Evolutionary conservation across 2,329 filamentous ascomycete species (phyloP).

Genomic region (Cordyceps cateniannulata): DNA sequence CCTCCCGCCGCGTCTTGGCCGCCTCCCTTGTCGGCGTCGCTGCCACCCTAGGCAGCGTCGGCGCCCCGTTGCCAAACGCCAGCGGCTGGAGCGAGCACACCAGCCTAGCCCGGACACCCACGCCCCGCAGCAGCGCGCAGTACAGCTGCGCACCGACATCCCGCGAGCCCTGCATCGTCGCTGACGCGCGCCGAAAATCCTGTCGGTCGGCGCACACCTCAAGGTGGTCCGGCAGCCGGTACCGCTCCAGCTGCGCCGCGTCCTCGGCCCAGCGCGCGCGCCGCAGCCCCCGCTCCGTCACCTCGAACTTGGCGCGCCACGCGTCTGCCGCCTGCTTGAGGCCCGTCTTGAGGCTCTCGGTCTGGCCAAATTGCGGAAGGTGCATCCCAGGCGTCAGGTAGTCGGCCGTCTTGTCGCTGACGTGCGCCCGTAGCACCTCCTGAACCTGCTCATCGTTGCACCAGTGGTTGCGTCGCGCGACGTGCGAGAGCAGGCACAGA

Average conservation of each 20-base stretch:
- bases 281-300: constrained; percentile 65
- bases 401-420: constrained; percentile 58
- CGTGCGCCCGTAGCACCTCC: constrained; percentile 53
- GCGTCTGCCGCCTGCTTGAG: constrained; percentile 60
- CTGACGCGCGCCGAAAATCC: constrained; percentile 69
- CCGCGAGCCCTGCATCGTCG: constrained; percentile 67
- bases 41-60: constrained; percentile 38
- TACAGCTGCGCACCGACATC: constrained; percentile 89
- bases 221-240: constrained; percentile 51
- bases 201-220: constrained; percentile 62
- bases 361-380: constrained; percentile 67
- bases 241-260: constrained; percentile 53
- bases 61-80: constrained; percentile 54
- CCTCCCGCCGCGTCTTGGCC: constrained; percentile 24
- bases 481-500: constrained; percentile 73
- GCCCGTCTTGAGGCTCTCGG: constrained; percentile 72
- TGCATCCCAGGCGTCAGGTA: constrained; percentile 63
- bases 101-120: constrained; percentile 73
- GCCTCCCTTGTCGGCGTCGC: constrained; percentile 22
- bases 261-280: constrained; percentile 71
- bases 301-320: constrained; percentile 63
- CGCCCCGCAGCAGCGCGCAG: constrained; percentile 76
- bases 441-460: constrained; percentile 74
- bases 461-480: constrained; percentile 75
- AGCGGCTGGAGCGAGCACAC: constrained; percentile 88